Percentiles rank a stretch among this genome's conserved stretches.
These are phyloP conservation scores for Botrytis sinoallii DNA, from an alignment of 2,329 filamentous ascomycete genomes.

Conservation along the genomic window DNA sequence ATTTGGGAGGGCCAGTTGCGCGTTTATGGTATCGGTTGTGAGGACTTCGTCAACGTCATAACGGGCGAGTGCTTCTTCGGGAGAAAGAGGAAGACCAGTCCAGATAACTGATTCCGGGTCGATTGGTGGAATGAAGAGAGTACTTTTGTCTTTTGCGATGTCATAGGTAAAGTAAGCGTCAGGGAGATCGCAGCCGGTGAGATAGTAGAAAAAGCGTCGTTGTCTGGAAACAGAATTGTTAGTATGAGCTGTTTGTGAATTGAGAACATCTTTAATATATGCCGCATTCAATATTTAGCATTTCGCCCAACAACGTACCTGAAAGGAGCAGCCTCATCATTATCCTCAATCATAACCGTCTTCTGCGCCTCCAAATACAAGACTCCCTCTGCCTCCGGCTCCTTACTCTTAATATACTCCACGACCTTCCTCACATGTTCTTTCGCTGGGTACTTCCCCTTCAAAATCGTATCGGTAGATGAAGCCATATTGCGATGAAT, in stretches of 20 bases:
- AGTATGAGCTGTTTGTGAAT: background rate
- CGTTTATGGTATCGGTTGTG: constrained; percentile 70
- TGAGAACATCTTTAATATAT: background rate
- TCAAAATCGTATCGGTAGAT: constrained; percentile 43
- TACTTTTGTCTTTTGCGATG: constrained; percentile 67
- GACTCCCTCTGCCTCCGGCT: constrained; percentile 64
- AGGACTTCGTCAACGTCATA: constrained; percentile 82
- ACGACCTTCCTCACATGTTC: constrained; percentile 81
- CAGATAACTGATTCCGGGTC: constrained; percentile 90
- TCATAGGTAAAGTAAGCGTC: constrained; percentile 83
- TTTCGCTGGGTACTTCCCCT: constrained; percentile 78
- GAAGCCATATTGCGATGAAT: background rate
- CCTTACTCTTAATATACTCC: constrained; percentile 67
- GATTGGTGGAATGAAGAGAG: constrained; percentile 86
- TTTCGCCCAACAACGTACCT: constrained; percentile 48
- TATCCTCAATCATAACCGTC: constrained; percentile 81
- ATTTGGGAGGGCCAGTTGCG: constrained; percentile 48
- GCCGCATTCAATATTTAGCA: background rate
- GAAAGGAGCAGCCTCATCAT: constrained; percentile 78
- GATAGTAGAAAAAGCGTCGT: constrained; percentile 90
- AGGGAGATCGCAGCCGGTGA: constrained; percentile 77
- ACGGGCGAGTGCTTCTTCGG: constrained; percentile 67
- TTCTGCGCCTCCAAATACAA: constrained; percentile 87
- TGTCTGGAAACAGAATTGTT: constrained; percentile 53
- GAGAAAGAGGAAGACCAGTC: constrained; percentile 80